Evolutionary conservation across 768 basidiomycete genomes (phyloP).

Genomic region (Lentinula raphanica): DNA sequence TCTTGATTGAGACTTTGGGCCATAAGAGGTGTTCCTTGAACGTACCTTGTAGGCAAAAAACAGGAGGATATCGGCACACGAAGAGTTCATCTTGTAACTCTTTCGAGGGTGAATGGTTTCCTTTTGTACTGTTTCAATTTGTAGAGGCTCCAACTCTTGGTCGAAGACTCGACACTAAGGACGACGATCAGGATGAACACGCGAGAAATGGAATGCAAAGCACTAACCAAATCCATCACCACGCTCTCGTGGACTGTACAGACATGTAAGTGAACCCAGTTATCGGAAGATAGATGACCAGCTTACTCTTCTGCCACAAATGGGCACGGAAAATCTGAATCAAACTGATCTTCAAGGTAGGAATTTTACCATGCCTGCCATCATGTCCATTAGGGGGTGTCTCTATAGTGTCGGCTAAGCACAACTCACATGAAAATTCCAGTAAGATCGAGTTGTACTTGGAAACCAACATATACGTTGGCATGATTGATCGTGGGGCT

Average conservation of each 20-base stretch:
- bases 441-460: slow-evolving; percentile 96
- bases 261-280: slow-evolving; percentile 5
- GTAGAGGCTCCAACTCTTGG: slow-evolving; percentile 94
- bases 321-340: slow-evolving; percentile 99
- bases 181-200: neutral
- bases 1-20: slow-evolving; percentile 2
- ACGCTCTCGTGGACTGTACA: slow-evolving; percentile 79
- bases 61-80: slow-evolving; percentile 96
- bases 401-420: neutral
- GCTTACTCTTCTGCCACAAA: slow-evolving; percentile 98
- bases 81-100: slow-evolving; percentile 99
- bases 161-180: slow-evolving; percentile 93
- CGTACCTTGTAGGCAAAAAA: slow-evolving; percentile 88
- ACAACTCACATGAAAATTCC: slow-evolving; percentile 81
- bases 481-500: slow-evolving; percentile 98
- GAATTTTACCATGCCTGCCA: slow-evolving; percentile 91
- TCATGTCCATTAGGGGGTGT: neutral
- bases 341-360: slow-evolving; percentile 95
- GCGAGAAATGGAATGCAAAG: neutral
- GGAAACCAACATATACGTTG: slow-evolving; percentile 99
- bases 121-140: slow-evolving; percentile 99
- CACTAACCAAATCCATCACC: slow-evolving; percentile 78
- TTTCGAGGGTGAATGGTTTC: slow-evolving; percentile 99
- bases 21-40: neutral
- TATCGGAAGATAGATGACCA: slow-evolving; percentile 17